Evolutionary conservation across 129 eudicot genomes (phyloP), one percentile per base, ranked within the genome.

Genomic region (Mikania micrantha): DNA sequence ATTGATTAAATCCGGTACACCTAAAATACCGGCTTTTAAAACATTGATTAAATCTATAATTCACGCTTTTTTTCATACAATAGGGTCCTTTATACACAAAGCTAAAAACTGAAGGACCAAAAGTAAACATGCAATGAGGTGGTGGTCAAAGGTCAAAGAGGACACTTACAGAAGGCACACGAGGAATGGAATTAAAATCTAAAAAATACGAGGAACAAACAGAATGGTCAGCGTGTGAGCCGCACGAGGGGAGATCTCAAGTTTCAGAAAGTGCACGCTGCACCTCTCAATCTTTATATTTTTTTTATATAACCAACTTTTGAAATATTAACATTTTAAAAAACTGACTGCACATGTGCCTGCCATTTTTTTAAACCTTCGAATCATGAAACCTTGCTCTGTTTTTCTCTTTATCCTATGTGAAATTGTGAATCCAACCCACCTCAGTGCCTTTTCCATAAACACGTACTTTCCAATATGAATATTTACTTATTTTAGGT

Each of bases 201-300:
- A n/a, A 72, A 65, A 47, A 40, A 31, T 22, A 77, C 29, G 36
- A n/a, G n/a, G 83, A 72, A 82, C 86, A 84, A 84, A 84, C 82
- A 84, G 83, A 75, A 84, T 73, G 90, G 80, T 77, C 87, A 73
- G 85, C 87, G 82, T 77, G 81, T 81, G 87, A 79, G 87, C 77
- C 84, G 95, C 95, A 87, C 85, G 86, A 83, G 87, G 88, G 90
- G 83, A 31, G 87, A 84, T 87, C 90, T 80, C 60, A 66, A 74
- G 64, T 70, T 66, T 39, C 76, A 79, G 60, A 81, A 80, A 72
- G 70, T 65, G 72, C 74, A 69, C 31, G 59, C 64, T 70, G 71
- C 76, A 57, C 73, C 80, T 65, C 63, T 76, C 44, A 60, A 60
- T 67, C 77, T 80, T 75, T 74, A 17, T 39, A 34, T 21, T 54